Conservation (phyloP, 1,284 basidiomycete genomes). For the Stereum hirsutum region DNA sequence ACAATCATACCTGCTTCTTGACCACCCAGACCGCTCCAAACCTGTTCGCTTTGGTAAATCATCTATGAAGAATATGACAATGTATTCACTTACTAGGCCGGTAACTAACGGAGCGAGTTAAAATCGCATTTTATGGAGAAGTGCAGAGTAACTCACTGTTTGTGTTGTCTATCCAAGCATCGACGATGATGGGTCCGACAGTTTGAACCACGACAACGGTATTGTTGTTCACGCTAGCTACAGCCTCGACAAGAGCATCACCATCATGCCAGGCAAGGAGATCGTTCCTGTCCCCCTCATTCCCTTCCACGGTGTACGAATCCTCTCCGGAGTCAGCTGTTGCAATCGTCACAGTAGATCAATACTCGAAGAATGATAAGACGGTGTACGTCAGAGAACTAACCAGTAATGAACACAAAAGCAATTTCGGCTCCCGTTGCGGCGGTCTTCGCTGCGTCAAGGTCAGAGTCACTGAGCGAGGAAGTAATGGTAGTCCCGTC, state of each 20-base stretch:
- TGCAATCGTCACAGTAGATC: too few relatives aligned
- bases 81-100: conserved; percentile 28
- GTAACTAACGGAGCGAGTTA: too few relatives aligned
- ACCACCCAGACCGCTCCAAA: conserved; percentile 61
- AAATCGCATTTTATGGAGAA: conserved; percentile 8
- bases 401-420: conserved; percentile 58
- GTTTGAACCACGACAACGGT: conserved; percentile 71
- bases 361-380: too few relatives aligned
- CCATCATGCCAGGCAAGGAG: conserved; percentile 61
- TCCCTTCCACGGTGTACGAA: conserved; percentile 52
- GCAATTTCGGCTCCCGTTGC: conserved; percentile 47
- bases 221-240: conserved; percentile 48
- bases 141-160: conserved; percentile 25
- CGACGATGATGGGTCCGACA: conserved; percentile 59
- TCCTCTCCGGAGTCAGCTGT: conserved; percentile 35
- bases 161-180: conserved; percentile 54
- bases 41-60: conserved; percentile 21
- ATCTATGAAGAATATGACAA: background rate
- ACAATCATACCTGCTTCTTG: conserved; percentile 67
- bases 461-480: conserved; percentile 51
- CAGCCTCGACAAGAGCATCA: conserved; percentile 44
- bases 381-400: too few relatives aligned
- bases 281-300: conserved; percentile 66
- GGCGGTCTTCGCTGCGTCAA: conserved; percentile 31
- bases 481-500: conserved; percentile 36